Percentiles rank a stretch among this genome's conserved stretches.
Evolutionary conservation across 2,329 filamentous ascomycete genomes (phyloP).

Genomic region (Apiospora sp.): DNA sequence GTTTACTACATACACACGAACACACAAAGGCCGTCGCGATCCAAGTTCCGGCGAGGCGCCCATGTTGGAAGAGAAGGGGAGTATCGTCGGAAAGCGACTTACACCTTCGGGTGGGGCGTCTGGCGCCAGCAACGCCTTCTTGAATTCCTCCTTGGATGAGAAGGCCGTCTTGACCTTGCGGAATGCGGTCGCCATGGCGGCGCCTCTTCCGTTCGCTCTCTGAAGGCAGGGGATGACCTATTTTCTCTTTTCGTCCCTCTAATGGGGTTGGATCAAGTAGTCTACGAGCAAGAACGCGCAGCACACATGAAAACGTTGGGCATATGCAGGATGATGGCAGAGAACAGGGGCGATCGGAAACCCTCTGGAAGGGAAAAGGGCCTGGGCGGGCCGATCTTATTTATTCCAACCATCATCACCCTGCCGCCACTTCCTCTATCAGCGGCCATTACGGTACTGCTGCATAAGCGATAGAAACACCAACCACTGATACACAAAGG

Average conservation of each 20-base stretch:
- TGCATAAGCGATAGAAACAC: background rate
- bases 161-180: conserved; percentile 26
- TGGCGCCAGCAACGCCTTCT: conserved; percentile 29
- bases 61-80: too few relatives aligned
- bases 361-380: background rate
- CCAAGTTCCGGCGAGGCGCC: too few relatives aligned
- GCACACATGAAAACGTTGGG: background rate
- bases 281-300: too few relatives aligned
- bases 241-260: background rate
- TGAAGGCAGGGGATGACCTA: background rate
- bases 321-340: background rate
- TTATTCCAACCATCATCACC: background rate
- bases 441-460: background rate
- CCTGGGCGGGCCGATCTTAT: background rate
- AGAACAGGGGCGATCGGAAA: background rate
- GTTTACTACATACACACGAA: too few relatives aligned
- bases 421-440: background rate
- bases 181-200: conserved; percentile 5
- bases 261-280: background rate
- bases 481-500: background rate
- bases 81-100: background rate
- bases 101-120: conserved; percentile 26
- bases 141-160: conserved; percentile 31
- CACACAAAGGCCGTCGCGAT: too few relatives aligned
- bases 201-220: background rate